Percentiles rank a stretch among this genome's conserved stretches.
Conservation (phyloP, 148 eudicot species). For the Beta vulgaris region DNA sequence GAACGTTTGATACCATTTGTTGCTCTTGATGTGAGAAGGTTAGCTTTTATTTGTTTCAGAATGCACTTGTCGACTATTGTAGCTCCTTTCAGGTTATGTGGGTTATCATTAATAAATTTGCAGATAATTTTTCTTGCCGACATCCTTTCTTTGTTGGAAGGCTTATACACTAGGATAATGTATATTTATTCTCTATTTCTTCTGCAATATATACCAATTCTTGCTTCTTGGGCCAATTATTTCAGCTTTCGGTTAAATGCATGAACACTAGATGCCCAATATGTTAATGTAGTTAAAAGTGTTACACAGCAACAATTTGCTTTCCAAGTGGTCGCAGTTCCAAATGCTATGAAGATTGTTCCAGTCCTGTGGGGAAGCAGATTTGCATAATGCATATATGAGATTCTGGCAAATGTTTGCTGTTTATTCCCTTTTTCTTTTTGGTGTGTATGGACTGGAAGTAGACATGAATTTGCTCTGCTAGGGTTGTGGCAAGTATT, state of each 20-base stretch:
- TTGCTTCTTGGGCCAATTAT: background rate
- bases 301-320: background rate
- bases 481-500: background rate
- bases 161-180: background rate
- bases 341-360: background rate
- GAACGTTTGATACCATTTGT: constrained; percentile 97
- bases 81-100: background rate
- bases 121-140: background rate
- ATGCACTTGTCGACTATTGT: background rate
- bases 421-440: background rate
- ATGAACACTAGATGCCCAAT: background rate
- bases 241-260: background rate
- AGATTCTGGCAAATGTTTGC: background rate
- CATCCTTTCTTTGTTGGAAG: background rate
- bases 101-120: background rate
- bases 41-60: constrained; percentile 22
- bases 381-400: background rate
- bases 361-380: background rate
- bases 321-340: background rate
- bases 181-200: background rate
- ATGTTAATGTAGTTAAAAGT: no score
- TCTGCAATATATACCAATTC: no score
- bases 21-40: constrained; percentile 99
- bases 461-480: background rate
- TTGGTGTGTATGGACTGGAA: background rate